phyloP scores from a whole-genome alignment of 78 protist species.

The Acrasis kona region DNA sequence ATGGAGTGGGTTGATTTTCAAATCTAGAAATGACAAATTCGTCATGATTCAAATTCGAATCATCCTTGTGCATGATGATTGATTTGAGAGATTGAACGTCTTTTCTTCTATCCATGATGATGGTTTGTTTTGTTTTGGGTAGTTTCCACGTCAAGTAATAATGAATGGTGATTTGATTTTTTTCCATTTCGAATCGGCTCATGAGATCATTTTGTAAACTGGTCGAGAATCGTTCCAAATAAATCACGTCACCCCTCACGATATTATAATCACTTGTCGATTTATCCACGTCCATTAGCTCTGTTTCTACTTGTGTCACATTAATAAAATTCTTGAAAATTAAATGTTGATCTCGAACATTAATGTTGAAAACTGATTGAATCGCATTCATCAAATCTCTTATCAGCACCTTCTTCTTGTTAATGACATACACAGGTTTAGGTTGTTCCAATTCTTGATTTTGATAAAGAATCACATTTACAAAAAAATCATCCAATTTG shows the following conservation, averaged over 20 bases:
- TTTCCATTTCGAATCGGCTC: not conserved
- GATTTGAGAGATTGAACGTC: not conserved
- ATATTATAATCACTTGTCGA: not conserved
- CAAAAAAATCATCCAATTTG: too few species aligned
- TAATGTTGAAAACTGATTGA: not conserved
- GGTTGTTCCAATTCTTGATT: not conserved
- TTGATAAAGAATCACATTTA: not conserved
- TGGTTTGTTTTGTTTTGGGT: not conserved
- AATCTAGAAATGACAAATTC: too few species aligned
- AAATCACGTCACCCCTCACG: not conserved
- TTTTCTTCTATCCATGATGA: not conserved
- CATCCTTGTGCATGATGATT: not conserved
- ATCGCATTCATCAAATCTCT: not conserved
- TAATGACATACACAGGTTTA: not conserved
- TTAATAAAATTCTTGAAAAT: not conserved
- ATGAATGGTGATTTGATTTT: not conserved
- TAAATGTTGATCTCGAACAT: not conserved
- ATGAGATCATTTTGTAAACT: not conserved
- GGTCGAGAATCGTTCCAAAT: not conserved
- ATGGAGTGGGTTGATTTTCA: too few species aligned
- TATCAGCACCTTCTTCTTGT: not conserved
- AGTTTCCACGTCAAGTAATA: not conserved
- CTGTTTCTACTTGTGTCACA: not conserved
- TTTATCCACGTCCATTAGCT: not conserved
- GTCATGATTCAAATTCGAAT: too few species aligned